Base-by-base conservation (phyloP, 352 stramenopile genomes). In the Ochromonadaceae sp. region DNA sequence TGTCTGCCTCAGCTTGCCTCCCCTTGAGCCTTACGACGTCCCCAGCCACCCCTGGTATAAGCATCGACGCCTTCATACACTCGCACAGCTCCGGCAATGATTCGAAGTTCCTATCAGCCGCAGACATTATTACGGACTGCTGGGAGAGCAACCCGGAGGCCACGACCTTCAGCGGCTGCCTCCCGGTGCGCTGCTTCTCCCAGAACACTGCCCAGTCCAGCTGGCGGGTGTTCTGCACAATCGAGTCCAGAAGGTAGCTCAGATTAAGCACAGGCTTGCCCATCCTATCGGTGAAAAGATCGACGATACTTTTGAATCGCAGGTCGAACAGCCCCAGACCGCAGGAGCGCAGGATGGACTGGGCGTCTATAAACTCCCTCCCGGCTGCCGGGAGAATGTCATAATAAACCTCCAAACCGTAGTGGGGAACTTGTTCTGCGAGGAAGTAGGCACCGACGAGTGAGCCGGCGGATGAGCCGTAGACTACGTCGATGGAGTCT, bases 381-480 rank as follows among this genome's bases (percentile, higher is more conserved):
- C 74, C 78, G 4, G 75, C 72, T 9, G 70, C 76, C 14, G 81
- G 83, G 7, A 89, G 66, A 9, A 70, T 57, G 65, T 89, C 80
- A 69, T 89, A 87, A 65, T 88, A 88, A n/a, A 89, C 65, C 66
- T 83, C 79, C 32, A 76, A 80, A 26, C 81, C 81, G 52, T 82
- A 75, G 68, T 76, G 59, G 26, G 72, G 74, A 4, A 87, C 41
- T 66, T 87, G 80, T 12, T 69, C 59, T 2, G 77, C 81, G 25
- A 83, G 76, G 62, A 85, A 82, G 61, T 86, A 88, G 4, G 78
- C 76, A 10, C 78, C 78, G 40, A 86, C 76, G 2, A 89, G 66
- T 25, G 75, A 78, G 15, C 81, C 81, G 5, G 81, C 81, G 32
- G 72, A 81, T 1, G 68, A 79, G n/a, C 80, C 81, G 67, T 89